Percentiles rank a stretch among this genome's conserved stretches.
Conservation (phyloP, 2,329 filamentous ascomycete species). For the Didymellaceae sp. region DNA sequence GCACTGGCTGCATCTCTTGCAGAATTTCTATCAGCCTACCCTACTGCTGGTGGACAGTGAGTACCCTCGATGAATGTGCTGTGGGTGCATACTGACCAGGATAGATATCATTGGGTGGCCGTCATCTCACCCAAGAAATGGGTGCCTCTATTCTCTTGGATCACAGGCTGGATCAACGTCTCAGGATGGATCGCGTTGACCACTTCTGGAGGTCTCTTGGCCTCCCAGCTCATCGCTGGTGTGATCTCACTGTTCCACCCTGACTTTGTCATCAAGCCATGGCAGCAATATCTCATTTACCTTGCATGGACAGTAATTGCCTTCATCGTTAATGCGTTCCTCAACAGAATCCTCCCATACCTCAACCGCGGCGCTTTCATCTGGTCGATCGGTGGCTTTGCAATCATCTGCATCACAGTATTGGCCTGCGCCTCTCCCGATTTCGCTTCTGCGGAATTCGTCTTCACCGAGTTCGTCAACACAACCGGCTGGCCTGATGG, state of each 20-base stretch:
- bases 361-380: slow-evolving; percentile 73
- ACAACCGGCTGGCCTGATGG: slow-evolving; percentile 73
- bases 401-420: slow-evolving; percentile 72
- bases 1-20: slow-evolving; percentile 72
- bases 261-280: slow-evolving; percentile 63
- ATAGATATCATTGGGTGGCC: slow-evolving; percentile 73
- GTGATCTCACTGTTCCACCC: slow-evolving; percentile 68
- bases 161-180: slow-evolving; percentile 75
- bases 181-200: slow-evolving; percentile 73
- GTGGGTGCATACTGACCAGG: slow-evolving; percentile 44
- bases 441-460: slow-evolving; percentile 69
- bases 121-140: slow-evolving; percentile 66
- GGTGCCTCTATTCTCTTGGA: slow-evolving; percentile 70
- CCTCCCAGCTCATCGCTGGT: slow-evolving; percentile 70
- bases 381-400: slow-evolving; percentile 73
- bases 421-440: slow-evolving; percentile 70
- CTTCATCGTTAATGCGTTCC: slow-evolving; percentile 70
- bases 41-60: slow-evolving; percentile 51
- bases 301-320: slow-evolving; percentile 67
- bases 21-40: slow-evolving; percentile 73
- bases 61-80: neutral
- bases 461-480: slow-evolving; percentile 73
- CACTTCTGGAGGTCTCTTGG: slow-evolving; percentile 71
- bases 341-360: slow-evolving; percentile 66
- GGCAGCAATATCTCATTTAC: slow-evolving; percentile 79